Percentiles rank a stretch among this genome's conserved stretches.
These are phyloP conservation scores for Phytophthora litchii DNA, from an alignment of 352 stramenopile genomes.

Conservation along the genomic window DNA sequence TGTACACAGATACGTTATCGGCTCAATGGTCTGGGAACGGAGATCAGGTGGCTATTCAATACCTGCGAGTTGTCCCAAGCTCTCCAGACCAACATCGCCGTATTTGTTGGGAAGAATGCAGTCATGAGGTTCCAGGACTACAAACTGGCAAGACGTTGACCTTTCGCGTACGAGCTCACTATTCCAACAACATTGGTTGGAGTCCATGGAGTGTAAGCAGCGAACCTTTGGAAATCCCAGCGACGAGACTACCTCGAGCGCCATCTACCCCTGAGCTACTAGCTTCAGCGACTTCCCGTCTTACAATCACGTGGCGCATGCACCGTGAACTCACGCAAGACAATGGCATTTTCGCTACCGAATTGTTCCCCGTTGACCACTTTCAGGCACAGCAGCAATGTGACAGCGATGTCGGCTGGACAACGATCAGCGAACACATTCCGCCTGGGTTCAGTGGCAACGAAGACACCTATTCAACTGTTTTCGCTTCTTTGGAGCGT, in stretches of 20 bases:
- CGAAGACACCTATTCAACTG: constrained; percentile 27
- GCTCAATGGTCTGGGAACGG: constrained; percentile 50
- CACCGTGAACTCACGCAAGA: constrained; percentile 22
- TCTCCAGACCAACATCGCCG: constrained; percentile 20
- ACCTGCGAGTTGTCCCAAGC: constrained; percentile 30
- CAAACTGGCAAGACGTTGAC: constrained; percentile 38
- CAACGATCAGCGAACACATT: constrained; percentile 36
- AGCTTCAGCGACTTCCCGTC: constrained; percentile 26
- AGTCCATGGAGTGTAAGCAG: constrained; percentile 61
- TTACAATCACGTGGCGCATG: constrained; percentile 59
- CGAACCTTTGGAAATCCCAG: constrained; percentile 38
- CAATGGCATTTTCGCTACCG: constrained; percentile 17
- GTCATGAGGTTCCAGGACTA: constrained; percentile 24
- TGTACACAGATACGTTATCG: constrained; percentile 62
- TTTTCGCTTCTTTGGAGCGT: constrained; percentile 33
- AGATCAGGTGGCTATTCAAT: constrained; percentile 59
- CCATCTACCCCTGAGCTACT: constrained; percentile 53
- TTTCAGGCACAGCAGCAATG: constrained; percentile 67
- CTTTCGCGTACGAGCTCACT: constrained; percentile 61
- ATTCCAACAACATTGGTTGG: constrained; percentile 38
- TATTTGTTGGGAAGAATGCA: constrained; percentile 35
- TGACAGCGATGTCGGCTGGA: constrained; percentile 51
- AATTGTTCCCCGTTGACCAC: constrained; percentile 45
- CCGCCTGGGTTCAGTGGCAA: constrained; percentile 29
- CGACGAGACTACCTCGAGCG: constrained; percentile 43